Conservation (phyloP, 306 rosid genomes). For the Acmispon strigosus region DNA sequence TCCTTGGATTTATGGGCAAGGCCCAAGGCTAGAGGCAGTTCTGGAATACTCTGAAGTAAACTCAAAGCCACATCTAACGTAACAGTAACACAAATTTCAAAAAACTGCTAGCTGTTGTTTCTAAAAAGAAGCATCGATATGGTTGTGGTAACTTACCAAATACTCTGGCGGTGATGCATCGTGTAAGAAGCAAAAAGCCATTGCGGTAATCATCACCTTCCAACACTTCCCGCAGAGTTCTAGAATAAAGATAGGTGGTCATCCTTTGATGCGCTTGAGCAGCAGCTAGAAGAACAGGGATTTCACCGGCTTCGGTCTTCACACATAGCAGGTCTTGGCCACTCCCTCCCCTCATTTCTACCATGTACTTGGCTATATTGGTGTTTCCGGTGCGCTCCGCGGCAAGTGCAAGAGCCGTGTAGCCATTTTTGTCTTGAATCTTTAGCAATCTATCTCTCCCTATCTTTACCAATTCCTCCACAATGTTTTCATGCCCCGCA, state of each 20-base stretch:
- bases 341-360: neutral
- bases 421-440: neutral
- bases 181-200: neutral
- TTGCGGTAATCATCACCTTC: accelerated
- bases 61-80: neutral
- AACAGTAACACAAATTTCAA: neutral
- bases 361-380: neutral
- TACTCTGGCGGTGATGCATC: constrained; percentile 3
- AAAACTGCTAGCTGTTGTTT: too few relatives aligned
- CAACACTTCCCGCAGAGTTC: neutral
- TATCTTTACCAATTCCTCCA: neutral
- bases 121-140: too few relatives aligned
- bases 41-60: neutral
- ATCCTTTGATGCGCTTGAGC: neutral
- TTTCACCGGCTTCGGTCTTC: neutral
- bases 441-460: neutral
- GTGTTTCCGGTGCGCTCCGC: neutral
- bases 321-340: neutral
- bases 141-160: neutral
- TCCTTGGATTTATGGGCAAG: neutral
- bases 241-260: neutral
- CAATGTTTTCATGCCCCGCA: neutral
- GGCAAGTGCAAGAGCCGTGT: constrained; percentile 5
- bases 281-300: constrained; percentile 14
- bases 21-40: neutral